Evolutionary conservation across 1,284 basidiomycete species (phyloP), one percentile per base, ranked within the genome.

Genomic region (Marasmius tenuissimus): DNA sequence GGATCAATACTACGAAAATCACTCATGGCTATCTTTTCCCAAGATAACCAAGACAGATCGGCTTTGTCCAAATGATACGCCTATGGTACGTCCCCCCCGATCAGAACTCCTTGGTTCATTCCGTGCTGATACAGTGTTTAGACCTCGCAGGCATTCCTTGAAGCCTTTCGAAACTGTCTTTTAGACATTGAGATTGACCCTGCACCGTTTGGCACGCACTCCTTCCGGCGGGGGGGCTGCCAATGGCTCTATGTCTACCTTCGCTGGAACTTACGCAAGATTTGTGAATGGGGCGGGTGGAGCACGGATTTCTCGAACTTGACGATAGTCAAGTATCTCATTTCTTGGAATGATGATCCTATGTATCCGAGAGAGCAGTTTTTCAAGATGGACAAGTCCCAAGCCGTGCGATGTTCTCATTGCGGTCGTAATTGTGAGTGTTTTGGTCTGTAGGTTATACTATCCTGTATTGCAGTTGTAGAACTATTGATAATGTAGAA

Each of bases 271-370:
- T 58, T 76, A 0, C 59, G 67, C 1, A 55, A 65, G 7, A 71
- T 77, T 45, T 78, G 76, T 61, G 70, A 75, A 37, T 78, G 75
- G 75, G 74, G 73, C 35, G 75, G 75, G 2, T 77, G 76, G 76
- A 73, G 71, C 45, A 70, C 63, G 0, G 73, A 76, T 22, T 74
- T 75, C 57, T 63, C 66, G 0, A 66, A 71, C 59, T 39, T 74
- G 56, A 76, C 73, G 0, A 76, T 78, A 55, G 68, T 76, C 16
- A 73, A 72, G 55, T 77, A 77, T 57, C 64, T 78, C 0, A 71
- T 76, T 35, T 76, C 74, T 0, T 74, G 68, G 67, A 75, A 73
- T 60, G 71, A 78, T 58, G 64, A 74, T 37, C 73, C 73, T 4
- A 63, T 54, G 0, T 65, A 70, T 34, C 58, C 55, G 2, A 64